Evolutionary conservation across 352 stramenopile species (phyloP), one percentile per base, ranked within the genome.

Genomic region (Pythium dissotocum): DNA sequence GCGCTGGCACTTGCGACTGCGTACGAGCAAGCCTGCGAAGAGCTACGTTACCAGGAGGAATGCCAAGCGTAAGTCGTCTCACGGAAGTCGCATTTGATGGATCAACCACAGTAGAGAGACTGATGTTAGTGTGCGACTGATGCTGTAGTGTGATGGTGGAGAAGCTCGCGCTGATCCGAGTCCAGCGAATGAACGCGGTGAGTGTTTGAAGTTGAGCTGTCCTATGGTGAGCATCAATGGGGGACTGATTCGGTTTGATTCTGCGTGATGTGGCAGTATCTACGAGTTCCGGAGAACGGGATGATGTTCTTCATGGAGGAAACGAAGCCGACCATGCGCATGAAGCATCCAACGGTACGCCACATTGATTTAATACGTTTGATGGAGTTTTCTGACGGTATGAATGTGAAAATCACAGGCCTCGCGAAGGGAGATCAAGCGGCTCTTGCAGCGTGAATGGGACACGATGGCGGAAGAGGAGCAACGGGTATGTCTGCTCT

Each of bases 121-220:
- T 35, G n/a, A 48, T 61, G 54, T 8, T 10, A 8, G 0, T 46
- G 10, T 58, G 36, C 44, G 7, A 30, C 62, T 28, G 48, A 16
- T 70, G 48, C 5, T 53, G 13, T 52, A 85, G 76, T 14, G 71
- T 83, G 42, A 65, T 89, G 59, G 65, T 79, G 28, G 57, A 82
- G 7, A 85, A 89, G 57, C 63, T 78, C 6, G 70, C 79, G 9
- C 63, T 77, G 60, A 85, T 87, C 48, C 79, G 81, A 10, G 71
- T 81, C 24, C 76, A 75, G 8, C 64, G 77, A 18, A 76, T 87
- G 70, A 73, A 84, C 14, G 61, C 67, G 64, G 77, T 87, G 51
- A n/a, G 54, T 52, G 61, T 28, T 30, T 49, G 65, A 16, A 9
- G 36, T 21, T 44, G n/a, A 9, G 46, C 44, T n/a, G 16, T 46